Base-by-base conservation (phyloP, 192 early-diverging fungal species). In the Linnemannia elongata region DNA sequence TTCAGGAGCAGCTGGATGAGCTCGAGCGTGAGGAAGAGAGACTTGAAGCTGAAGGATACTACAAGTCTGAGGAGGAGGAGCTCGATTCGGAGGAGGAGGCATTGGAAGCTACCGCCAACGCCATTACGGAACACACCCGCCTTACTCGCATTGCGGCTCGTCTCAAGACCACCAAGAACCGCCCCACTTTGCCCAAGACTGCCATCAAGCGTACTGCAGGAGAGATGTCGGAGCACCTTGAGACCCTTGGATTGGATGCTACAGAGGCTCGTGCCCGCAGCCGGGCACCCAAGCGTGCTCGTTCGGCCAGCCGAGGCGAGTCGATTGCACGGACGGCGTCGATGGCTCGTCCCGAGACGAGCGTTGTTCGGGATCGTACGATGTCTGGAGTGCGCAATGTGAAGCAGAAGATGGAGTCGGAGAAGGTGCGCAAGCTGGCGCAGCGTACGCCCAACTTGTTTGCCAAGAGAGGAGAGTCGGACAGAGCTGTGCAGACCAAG, bases 21-120 rank as follows among this genome's bases (percentile, higher is more conserved):
- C 93, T 99, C 45, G 98, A 99, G 88, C 93, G 95, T 79, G 99
- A 99, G 89, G 99, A 99, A 91, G 98, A 99, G 90, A 91, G 94
- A 70, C 90, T 99, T 36, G 95, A 93, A n/a, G 94, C 96, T 55
- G 96, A 98, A 89, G 98, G 98, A 39, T 95, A 97, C 89, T 99
- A 99, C 91, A 93, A 96, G 72, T 94, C 95, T 39, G 92, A 92
- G 42, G 93, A 94, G 22, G 96, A 97, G 69, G 88, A 91, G 81
- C 86, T 91, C 66, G 95, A 97, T 82, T 94, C 94, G 36, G 98
- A 98, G 68, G 97, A 97, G 73, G 92, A 94, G 81, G 92, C 91
- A 49, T 91, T 98, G 82, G 92, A 92, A 78, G 90, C 90, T 8
- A 95, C 95, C 30, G 98, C 97, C 3, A 89, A 93, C 45, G 94